Conservation (phyloP, 371 early-diverging fungal genomes). For the Mortierella sp. region DNA sequence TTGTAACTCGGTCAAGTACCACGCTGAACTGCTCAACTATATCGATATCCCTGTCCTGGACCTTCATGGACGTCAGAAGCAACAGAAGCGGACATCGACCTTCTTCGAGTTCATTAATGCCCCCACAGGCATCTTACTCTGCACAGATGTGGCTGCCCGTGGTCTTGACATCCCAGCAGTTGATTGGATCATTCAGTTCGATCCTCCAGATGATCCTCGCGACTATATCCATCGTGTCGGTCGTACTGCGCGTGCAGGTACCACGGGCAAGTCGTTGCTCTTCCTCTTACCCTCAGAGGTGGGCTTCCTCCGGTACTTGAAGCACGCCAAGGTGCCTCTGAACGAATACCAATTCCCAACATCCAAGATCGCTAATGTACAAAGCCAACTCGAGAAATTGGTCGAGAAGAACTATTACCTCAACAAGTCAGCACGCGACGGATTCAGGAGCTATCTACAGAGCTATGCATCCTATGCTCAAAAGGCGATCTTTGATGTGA, state of each 20-base stretch:
- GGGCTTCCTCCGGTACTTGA: constrained; percentile 96
- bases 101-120: constrained; percentile 97
- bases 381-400: constrained; percentile 92
- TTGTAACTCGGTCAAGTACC: constrained; percentile 96
- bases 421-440: constrained; percentile 98
- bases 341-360: constrained; percentile 98
- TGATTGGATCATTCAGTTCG: constrained; percentile 99
- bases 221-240: constrained; percentile 99
- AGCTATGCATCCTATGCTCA: constrained; percentile 97
- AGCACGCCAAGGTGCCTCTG: constrained; percentile 96
- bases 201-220: constrained; percentile 97
- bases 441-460: constrained; percentile 95
- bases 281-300: constrained; percentile 96
- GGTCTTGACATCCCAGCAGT: constrained; percentile 98
- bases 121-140: constrained; percentile 88
- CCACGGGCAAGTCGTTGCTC: constrained; percentile 90
- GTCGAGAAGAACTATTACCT: constrained; percentile 98
- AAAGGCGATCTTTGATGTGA: constrained; percentile 96
- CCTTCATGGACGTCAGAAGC: constrained; percentile 93
- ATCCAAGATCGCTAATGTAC: constrained; percentile 95
- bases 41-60: constrained; percentile 97
- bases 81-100: constrained; percentile 94
- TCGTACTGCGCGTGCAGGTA: constrained; percentile 96
- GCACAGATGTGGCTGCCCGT: constrained; percentile 99
- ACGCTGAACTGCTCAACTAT: constrained; percentile 95